Evolutionary conservation across 345 rosid genomes (phyloP).

Genomic region (Eucalyptus leucophloia): DNA sequence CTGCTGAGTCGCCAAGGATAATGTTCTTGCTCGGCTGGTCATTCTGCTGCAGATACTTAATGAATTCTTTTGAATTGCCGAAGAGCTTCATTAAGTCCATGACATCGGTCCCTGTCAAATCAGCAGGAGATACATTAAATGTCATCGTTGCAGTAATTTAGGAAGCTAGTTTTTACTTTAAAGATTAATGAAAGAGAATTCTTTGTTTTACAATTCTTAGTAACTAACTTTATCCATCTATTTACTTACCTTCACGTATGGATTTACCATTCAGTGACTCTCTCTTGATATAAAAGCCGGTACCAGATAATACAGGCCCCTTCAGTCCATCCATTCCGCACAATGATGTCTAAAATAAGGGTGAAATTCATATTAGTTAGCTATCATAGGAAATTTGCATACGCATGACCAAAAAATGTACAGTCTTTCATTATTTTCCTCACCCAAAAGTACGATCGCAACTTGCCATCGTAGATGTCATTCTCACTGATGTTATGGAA

Average conservation of each 20-base stretch:
- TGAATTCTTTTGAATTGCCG: slow-evolving; percentile 19
- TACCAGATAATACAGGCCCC: slow-evolving; percentile 26
- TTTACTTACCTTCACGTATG: neutral
- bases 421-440: neutral
- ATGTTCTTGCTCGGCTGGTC: neutral
- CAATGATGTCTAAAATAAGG: neutral
- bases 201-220: neutral
- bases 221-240: neutral
- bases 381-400: neutral
- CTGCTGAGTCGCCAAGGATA: neutral
- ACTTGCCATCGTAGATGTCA: slow-evolving; percentile 30
- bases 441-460: slow-evolving; percentile 14
- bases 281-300: slow-evolving; percentile 34
- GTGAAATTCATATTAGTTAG: neutral
- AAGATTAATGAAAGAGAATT: neutral
- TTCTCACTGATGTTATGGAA: slow-evolving; percentile 12
- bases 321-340: slow-evolving; percentile 16
- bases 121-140: neutral
- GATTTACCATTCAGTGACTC: slow-evolving; percentile 1
- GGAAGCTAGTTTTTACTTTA: neutral
- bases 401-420: neutral
- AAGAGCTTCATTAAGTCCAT: neutral
- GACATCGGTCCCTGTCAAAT: neutral
- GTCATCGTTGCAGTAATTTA: neutral
- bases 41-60: neutral